Percentiles rank a stretch among this genome's conserved stretches.
Conservation (phyloP, 2,329 filamentous ascomycete genomes). For the Pseudocercospora crystallina region DNA sequence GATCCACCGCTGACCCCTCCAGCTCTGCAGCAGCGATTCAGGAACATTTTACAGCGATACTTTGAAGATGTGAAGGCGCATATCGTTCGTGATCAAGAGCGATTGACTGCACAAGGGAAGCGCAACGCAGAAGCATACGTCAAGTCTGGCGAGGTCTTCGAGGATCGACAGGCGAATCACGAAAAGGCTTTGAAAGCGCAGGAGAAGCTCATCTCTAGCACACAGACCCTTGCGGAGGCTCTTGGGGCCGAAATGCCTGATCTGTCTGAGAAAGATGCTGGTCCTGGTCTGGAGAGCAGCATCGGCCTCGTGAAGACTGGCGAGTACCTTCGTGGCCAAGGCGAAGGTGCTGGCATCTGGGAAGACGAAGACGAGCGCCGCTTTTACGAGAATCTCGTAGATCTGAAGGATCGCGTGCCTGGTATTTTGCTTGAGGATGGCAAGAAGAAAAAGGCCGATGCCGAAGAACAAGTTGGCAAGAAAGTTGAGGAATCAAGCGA, state of each 20-base stretch:
- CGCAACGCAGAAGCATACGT: slow-evolving; percentile 98
- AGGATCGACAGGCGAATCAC: slow-evolving; percentile 92
- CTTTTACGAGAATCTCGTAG: slow-evolving; percentile 96
- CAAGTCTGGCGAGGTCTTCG: slow-evolving; percentile 96
- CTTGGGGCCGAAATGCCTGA: slow-evolving; percentile 92
- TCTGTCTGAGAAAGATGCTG: slow-evolving; percentile 73
- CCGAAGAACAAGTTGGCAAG: slow-evolving; percentile 79
- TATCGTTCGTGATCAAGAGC: slow-evolving; percentile 86
- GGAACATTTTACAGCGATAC: slow-evolving; percentile 79
- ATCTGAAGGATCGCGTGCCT: slow-evolving; percentile 93
- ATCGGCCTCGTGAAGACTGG: slow-evolving; percentile 93
- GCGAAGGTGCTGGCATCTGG: slow-evolving; percentile 93
- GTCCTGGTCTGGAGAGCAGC: slow-evolving; percentile 64
- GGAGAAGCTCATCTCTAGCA: slow-evolving; percentile 85
- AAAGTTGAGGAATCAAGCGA: slow-evolving; percentile 57
- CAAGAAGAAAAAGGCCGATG: slow-evolving; percentile 87
- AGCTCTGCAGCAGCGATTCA: slow-evolving; percentile 82
- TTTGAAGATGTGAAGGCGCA: slow-evolving; percentile 91
- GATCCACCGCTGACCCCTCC: slow-evolving; percentile 73
- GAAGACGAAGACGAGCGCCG: slow-evolving; percentile 96
- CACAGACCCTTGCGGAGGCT: slow-evolving; percentile 85
- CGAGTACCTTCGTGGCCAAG: slow-evolving; percentile 86
- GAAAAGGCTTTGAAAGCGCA: slow-evolving; percentile 91
- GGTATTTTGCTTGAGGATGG: slow-evolving; percentile 88
- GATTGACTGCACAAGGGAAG: slow-evolving; percentile 79